Percentiles rank a stretch among this genome's conserved stretches.
Conservation (phyloP, 768 basidiomycete genomes). For the Chalciporus pseudorubinellus region DNA sequence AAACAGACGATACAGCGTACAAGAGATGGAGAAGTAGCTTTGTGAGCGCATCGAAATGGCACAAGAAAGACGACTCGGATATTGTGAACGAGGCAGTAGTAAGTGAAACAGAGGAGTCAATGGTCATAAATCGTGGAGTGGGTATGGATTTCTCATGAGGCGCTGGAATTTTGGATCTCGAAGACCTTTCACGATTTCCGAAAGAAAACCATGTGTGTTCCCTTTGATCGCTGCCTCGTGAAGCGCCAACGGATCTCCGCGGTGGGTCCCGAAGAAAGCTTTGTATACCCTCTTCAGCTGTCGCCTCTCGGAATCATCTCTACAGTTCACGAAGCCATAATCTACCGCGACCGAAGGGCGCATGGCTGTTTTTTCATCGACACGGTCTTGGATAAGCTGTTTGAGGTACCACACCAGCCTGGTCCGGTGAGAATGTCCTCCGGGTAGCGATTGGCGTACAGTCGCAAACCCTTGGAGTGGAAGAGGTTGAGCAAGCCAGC, state of each 20-base stretch:
- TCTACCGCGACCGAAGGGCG: neutral
- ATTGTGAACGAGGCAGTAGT: too few relatives aligned
- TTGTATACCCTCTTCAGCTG: slow-evolving; percentile 34
- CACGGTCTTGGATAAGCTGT: neutral
- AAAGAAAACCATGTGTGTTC: slow-evolving; percentile 28
- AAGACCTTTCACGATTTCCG: slow-evolving; percentile 13
- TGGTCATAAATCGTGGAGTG: neutral
- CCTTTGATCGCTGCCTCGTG: slow-evolving; percentile 37
- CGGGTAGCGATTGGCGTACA: neutral
- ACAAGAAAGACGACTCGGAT: too few relatives aligned
- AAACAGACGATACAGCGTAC: too few relatives aligned
- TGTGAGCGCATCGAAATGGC: too few relatives aligned
- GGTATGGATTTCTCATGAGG: neutral
- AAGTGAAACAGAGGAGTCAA: neutral
- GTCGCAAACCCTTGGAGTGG: neutral
- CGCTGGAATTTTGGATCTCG: slow-evolving; percentile 13
- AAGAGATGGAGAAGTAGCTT: too few relatives aligned
- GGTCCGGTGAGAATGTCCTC: neutral
- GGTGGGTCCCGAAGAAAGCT: slow-evolving; percentile 26
- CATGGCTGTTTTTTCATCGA: neutral
- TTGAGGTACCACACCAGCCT: slow-evolving; percentile 12
- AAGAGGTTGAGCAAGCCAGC: slow-evolving; percentile 5
- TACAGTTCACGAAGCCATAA: slow-evolving; percentile 18
- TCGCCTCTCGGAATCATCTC: slow-evolving; percentile 1
- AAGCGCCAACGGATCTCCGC: slow-evolving; percentile 32